Evolutionary conservation across 2,329 filamentous ascomycete genomes (phyloP).

Genomic region (Aspergillus glaucus): DNA sequence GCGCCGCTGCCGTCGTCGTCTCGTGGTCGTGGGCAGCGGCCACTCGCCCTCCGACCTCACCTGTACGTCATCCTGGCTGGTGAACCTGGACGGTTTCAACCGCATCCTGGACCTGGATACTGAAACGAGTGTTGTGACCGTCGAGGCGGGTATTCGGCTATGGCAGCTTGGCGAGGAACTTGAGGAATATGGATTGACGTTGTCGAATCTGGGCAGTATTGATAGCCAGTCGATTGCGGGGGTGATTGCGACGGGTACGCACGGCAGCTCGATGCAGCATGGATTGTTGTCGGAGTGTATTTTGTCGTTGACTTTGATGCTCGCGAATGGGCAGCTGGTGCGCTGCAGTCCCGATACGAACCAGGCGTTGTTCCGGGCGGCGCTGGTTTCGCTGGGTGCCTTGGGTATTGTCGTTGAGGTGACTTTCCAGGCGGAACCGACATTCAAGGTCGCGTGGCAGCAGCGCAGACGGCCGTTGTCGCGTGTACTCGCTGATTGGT

Average conservation of each 20-base stretch:
- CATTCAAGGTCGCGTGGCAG: slow-evolving; percentile 79
- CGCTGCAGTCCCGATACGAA: slow-evolving; percentile 63
- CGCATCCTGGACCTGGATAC: slow-evolving; percentile 64
- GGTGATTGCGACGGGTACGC: slow-evolving; percentile 86
- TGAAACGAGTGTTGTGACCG: slow-evolving; percentile 60
- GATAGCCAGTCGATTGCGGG: slow-evolving; percentile 90
- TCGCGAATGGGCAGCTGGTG: slow-evolving; percentile 70
- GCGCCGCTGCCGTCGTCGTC: slow-evolving; percentile 68
- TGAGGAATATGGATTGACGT: slow-evolving; percentile 68
- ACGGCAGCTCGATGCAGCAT: slow-evolving; percentile 79
- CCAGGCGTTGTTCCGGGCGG: slow-evolving; percentile 77
- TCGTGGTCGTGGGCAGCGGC: slow-evolving; percentile 81
- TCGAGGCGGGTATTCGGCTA: slow-evolving; percentile 85
- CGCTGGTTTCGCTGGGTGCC: slow-evolving; percentile 79
- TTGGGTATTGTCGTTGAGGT: slow-evolving; percentile 87
- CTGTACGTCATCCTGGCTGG: slow-evolving; percentile 87
- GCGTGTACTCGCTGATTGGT: slow-evolving; percentile 66
- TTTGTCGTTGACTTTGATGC: slow-evolving; percentile 66
- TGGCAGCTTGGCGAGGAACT: slow-evolving; percentile 67
- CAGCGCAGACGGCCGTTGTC: slow-evolving; percentile 69
- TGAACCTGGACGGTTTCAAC: slow-evolving; percentile 83
- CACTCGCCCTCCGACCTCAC: slow-evolving; percentile 91
- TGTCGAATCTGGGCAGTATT: slow-evolving; percentile 92
- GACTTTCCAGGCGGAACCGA: slow-evolving; percentile 71
- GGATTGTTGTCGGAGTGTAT: slow-evolving; percentile 79